Evolutionary conservation across 371 early-diverging fungal genomes (phyloP), one percentile per base, ranked within the genome.

Genomic region (Mucor ambiguus): DNA sequence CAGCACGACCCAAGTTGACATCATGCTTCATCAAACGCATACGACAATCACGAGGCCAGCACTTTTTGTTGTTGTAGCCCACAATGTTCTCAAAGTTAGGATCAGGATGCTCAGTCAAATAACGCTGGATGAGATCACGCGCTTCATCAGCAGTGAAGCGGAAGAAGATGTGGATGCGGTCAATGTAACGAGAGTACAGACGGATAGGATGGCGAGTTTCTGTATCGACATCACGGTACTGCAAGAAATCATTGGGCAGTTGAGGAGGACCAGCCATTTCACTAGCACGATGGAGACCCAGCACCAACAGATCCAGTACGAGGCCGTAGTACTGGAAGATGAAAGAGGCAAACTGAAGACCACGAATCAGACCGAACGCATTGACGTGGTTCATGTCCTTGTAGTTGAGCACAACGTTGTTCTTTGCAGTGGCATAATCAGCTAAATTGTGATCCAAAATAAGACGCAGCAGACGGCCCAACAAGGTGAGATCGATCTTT

Each of bases 371-470:
- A 69, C 99, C 99, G 74, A 93, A 94, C 14, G 94, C 89, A 78
- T 99, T 99, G 63, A 93, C 94, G 82, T 97, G 98, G 77, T 92
- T 92, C 97, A 99, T 99, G 74, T 99, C 99, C 88, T 99, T 99
- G 87, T 98, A 99, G 64, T 87, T 93, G 63, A 99, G 81, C 8
- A 90, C 95, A 54, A 96, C 93, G 81, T 98, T 98, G 85, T 98
- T 97, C 85, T 99, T 98, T 64, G 96, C 95, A 1, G 98, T 96
- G 86, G 99, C 98, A 79, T 99, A 99, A 73, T 99, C 98, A 22
- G 98, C 98, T 78, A 99, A 84, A 74, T 96, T 97, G 85, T 97
- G 97, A 81, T 99, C 99, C 57, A 99, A 85, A 79, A 99, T 92
- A 52, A 99, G 85, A 59, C 97, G 91, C 70, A 99, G 81, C 44